These are phyloP conservation scores for Suillus luteus DNA, from an alignment of 768 basidiomycete species.

Conservation along the genomic window DNA sequence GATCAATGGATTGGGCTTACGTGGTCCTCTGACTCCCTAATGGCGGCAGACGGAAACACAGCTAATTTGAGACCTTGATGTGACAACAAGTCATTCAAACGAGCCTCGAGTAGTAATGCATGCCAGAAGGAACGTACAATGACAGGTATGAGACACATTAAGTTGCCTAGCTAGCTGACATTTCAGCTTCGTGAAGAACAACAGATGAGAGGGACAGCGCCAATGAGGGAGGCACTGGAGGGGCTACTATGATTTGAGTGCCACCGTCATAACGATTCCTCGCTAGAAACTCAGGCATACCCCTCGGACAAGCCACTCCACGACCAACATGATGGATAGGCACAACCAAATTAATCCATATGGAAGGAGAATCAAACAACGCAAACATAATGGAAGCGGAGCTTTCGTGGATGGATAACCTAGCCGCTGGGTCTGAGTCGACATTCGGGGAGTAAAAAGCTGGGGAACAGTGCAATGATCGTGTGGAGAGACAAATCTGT, in stretches of 20 bases:
- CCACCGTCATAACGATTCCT: neutral
- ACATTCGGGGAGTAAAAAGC: neutral
- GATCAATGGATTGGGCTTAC: neutral
- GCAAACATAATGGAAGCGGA: neutral
- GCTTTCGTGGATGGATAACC: neutral
- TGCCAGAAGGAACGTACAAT: neutral
- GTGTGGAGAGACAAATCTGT: neutral
- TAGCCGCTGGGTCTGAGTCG: neutral
- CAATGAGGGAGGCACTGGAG: neutral
- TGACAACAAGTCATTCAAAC: neutral
- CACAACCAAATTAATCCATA: slow-evolving; percentile 1
- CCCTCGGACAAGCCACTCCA: slow-evolving; percentile 3
- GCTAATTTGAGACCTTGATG: slow-evolving; percentile 4
- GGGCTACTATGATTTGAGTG: neutral
- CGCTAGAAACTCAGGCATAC: neutral
- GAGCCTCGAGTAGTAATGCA: neutral
- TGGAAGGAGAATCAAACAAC: slow-evolving; percentile 5
- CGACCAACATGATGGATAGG: neutral
- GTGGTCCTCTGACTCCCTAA: neutral
- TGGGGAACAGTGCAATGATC: neutral
- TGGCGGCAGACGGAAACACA: slow-evolving; percentile 7
- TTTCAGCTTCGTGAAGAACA: neutral
- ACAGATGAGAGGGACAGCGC: neutral
- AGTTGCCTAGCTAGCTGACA: neutral
- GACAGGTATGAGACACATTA: neutral